Evolutionary conservation across 2,329 filamentous ascomycete genomes (phyloP), one percentile per base, ranked within the genome.

Genomic region (Pezicula radicicola): DNA sequence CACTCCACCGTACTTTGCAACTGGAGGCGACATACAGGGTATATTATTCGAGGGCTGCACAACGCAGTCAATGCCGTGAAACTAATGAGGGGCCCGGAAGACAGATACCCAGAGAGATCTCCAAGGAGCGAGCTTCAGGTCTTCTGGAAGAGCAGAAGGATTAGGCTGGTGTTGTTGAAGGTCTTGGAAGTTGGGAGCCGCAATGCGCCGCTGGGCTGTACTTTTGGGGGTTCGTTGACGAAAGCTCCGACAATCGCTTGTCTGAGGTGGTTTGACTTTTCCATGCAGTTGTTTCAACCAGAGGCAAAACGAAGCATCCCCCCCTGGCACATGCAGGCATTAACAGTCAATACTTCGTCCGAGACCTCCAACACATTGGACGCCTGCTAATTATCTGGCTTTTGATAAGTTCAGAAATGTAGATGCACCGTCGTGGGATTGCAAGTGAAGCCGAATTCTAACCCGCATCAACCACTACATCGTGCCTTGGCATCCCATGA

Each of bases 1-100:
- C 25, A 25, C 21, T 51, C 4, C 25, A 3, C 25, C 25, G 25
- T 3, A 25, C 21, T 3, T 39, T 15, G 16, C 12, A 50, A 48
- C 51, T 41, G 47, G 25, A 37, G 43, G 19, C 35, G 6, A 25
- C 8, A n/a, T 28, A 36, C 5, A 33, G 30, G 40, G 28, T 36
- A 6, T 48, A 15, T 27, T 7, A 45, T 46, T 45, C 48, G 41
- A 46, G 42, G 12, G 16, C 27, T 13, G 7, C 42, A 16, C 21
- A 12, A 18, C n/a, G n/a, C 19, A 33, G n/a, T 13, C 21, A 28
- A 28, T 28, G 42, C 42, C 42, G 30, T 54, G 52, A 54, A 54
- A 54, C 52, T 36, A 16, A 16, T 21, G 41, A 35, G n/a, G 40
- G 40, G 16, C 21, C 43, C 45, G 41, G 52, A 41, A 48, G 25